A percentile compares a stretch with the other conserved stretches of the same genome.
Evolutionary conservation across 441 rosid species (phyloP).

Genomic region (Geranium incanum): DNA sequence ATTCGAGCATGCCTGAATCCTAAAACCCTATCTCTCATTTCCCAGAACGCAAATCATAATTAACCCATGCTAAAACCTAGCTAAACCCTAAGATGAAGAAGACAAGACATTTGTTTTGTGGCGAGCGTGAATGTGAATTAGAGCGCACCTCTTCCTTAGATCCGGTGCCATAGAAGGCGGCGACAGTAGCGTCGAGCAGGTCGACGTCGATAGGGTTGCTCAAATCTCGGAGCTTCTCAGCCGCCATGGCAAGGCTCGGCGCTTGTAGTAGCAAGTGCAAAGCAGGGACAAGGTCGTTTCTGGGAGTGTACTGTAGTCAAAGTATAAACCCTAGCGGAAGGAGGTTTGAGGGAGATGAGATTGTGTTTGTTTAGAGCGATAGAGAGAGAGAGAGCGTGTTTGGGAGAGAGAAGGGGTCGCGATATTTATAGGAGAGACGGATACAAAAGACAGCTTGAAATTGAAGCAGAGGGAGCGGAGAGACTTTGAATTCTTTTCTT

Average conservation of each 20-base stretch:
- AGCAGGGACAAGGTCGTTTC: slow-evolving; percentile 7
- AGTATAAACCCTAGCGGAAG: slow-evolving; percentile 40
- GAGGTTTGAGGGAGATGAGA: neutral
- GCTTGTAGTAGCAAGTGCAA: neutral
- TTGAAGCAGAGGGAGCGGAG: slow-evolving; percentile 51
- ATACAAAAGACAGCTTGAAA: slow-evolving; percentile 52
- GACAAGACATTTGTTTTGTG: neutral
- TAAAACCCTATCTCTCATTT: neutral
- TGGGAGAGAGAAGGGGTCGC: slow-evolving; percentile 7
- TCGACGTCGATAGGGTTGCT: slow-evolving; percentile 90
- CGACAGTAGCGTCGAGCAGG: slow-evolving; percentile 93
- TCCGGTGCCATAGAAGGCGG: slow-evolving; percentile 99
- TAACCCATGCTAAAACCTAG: neutral
- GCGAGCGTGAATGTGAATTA: slow-evolving; percentile 9
- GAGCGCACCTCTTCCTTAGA: slow-evolving; percentile 91
- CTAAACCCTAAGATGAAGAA: slow-evolving; percentile 4
- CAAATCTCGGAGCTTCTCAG: slow-evolving; percentile 92
- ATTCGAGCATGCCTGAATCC: no score
- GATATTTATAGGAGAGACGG: slow-evolving; percentile 21
- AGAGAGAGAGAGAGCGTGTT: slow-evolving; percentile 25
- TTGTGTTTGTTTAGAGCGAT: slow-evolving; percentile 12
- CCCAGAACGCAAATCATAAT: neutral
- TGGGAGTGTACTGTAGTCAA: slow-evolving; percentile 10
- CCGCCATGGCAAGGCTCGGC: slow-evolving; percentile 42
- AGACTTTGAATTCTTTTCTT: slow-evolving; percentile 26